Base-by-base conservation (phyloP, 108 stramenopile genomes). In the Pseudonitzschia pungens region DNA sequence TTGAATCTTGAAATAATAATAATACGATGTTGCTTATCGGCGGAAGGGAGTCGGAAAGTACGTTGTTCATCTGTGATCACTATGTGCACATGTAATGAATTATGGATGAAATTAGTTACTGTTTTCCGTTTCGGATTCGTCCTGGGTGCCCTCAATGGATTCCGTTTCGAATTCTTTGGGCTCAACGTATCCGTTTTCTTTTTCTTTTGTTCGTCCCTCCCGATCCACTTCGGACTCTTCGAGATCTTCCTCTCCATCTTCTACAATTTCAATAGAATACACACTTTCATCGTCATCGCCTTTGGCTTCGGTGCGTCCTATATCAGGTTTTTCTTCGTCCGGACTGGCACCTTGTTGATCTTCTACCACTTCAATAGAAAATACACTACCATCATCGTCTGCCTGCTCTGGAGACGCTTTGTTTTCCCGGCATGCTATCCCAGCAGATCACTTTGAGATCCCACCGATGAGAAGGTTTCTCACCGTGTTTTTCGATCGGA, bases 241-340 rank as follows among this genome's bases (percentile, higher is more conserved):
- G 24, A 24, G 24, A 24, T 9, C n/a, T 54, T 54, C 24, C 0
- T 54, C 24, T 24, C 8, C 57, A 11, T 58, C 57, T 16, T 26
- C 57, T 42, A 59, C 31, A 29, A 64, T n/a, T 14, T 29, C 31
- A 31, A 31, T 48, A 5, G 56, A 54, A 27, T 72, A 73, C 11
- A 78, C 76, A 65, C 48, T 11, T 58, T 2, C 57, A 32, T 40
- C 42, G 41, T 74, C 68, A 18, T 76, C 82, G 44, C 22, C 28
- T 40, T 60, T 56, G 10, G 76, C 31, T 5, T n/a, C 20, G 59
- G 18, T 14, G 33, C 7, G 53, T 28, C 27, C 27, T 18, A 12
- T 16, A 14, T 54, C 51, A 26, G 26, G 24, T 36, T 36, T 36
- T 36, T 36, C 36, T 36, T 36, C 36, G 6, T 5, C 36, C 36